phyloP scores from a whole-genome alignment of 768 basidiomycete species.

The Termitomyces sp. region DNA sequence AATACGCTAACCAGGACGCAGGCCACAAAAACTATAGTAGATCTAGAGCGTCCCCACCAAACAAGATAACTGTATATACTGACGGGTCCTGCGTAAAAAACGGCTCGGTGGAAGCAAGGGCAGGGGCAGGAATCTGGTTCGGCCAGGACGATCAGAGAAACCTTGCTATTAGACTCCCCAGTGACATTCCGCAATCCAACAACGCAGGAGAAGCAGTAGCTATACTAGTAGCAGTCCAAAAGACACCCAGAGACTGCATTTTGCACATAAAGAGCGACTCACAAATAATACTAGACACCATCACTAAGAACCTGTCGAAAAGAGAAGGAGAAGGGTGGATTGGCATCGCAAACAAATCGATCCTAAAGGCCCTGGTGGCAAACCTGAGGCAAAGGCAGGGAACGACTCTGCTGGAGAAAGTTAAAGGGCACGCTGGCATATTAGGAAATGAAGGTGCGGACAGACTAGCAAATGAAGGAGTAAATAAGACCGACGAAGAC shows the following conservation, averaged over 20 bases:
- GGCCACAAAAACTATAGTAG: neutral
- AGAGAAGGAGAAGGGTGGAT: constrained; percentile 25
- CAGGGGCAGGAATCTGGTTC: neutral
- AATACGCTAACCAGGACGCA: neutral
- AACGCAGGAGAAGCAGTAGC: constrained; percentile 16
- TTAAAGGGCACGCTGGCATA: too few species aligned
- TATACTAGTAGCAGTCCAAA: constrained; percentile 4
- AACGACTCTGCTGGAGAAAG: too few species aligned
- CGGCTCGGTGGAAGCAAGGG: neutral
- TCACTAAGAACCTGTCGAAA: constrained; percentile 12
- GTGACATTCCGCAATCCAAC: too few species aligned
- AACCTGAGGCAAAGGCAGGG: too few species aligned
- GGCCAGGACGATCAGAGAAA: neutral
- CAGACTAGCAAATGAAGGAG: too few species aligned
- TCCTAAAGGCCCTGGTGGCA: too few species aligned
- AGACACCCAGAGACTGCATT: constrained; percentile 3
- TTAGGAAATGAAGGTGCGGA: too few species aligned
- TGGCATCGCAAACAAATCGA: neutral
- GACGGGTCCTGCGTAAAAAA: neutral
- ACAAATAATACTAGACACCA: constrained; percentile 12
- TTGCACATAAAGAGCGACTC: constrained; percentile 16
- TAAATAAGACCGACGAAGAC: too few species aligned
- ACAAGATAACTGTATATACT: neutral
- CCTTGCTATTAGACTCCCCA: neutral
- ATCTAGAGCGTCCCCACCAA: neutral